Conservation (phyloP, 2,329 filamentous ascomycete genomes). For the Capronia americana region DNA sequence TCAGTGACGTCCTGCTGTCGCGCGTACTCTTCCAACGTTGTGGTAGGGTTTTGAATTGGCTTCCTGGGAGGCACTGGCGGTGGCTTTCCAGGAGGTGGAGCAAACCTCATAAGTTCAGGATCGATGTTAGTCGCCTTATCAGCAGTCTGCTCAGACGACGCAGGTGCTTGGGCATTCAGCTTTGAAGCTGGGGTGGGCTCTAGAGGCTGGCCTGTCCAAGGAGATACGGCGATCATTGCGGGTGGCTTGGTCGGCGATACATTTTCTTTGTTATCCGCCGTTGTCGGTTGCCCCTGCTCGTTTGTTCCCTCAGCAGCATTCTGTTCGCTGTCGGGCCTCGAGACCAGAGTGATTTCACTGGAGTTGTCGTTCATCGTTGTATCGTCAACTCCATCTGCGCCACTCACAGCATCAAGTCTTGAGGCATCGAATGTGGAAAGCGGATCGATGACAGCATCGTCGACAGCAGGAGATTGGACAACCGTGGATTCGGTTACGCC, state of each 20-base stretch:
- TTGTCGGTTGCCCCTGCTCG: constrained; percentile 37
- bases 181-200: constrained; percentile 37
- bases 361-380: constrained; percentile 36
- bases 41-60: constrained; percentile 30
- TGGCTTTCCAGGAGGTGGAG: constrained; percentile 48
- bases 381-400: constrained; percentile 16
- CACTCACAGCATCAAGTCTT: background rate
- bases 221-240: constrained; percentile 27
- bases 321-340: constrained; percentile 41
- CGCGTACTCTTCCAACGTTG: constrained; percentile 57
- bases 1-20: constrained; percentile 96
- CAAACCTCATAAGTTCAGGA: constrained; percentile 37
- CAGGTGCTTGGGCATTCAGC: constrained; percentile 38
- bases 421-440: constrained; percentile 10
- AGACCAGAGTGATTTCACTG: constrained; percentile 51
- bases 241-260: constrained; percentile 39
- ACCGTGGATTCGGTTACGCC: constrained; percentile 14
- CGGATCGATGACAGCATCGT: constrained; percentile 2
- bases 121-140: constrained; percentile 21
- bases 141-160: constrained; percentile 30
- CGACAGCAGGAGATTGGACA: constrained; percentile 26
- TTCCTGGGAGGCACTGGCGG: constrained; percentile 65
- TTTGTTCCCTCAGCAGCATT: constrained; percentile 48
- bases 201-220: constrained; percentile 43
- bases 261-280: constrained; percentile 50